phyloP scores from a whole-genome alignment of 106 monocot genomes.

The Gastrodia elata region DNA sequence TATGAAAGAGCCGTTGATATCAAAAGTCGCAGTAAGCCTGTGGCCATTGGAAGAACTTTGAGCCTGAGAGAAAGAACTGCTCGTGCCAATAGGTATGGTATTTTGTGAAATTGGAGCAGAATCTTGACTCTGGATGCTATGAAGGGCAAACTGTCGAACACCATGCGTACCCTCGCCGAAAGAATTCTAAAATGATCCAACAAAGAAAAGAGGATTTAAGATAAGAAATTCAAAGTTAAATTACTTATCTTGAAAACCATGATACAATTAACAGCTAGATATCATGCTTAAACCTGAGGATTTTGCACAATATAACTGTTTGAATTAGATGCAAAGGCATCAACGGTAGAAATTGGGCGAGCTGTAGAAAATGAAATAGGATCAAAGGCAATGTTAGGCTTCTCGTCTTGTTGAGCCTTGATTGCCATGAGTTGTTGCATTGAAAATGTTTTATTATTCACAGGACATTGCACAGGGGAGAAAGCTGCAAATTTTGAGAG shows the following conservation, averaged over 20 bases:
- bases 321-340: not conserved
- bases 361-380: not conserved
- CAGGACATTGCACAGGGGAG: not conserved
- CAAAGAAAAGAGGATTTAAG: not conserved
- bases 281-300: conserved; percentile 3
- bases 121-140: conserved; percentile 11
- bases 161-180: conserved; percentile 2
- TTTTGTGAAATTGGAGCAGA: not conserved
- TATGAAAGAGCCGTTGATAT: conserved; percentile 2
- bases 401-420: not conserved
- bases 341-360: not conserved
- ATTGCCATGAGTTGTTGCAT: not conserved
- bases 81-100: not conserved
- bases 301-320: not conserved
- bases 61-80: conserved; percentile 32
- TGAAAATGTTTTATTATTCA: not conserved
- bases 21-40: conserved; percentile 14
- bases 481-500: not conserved
- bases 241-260: not conserved
- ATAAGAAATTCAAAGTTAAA: not conserved
- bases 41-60: conserved; percentile 21
- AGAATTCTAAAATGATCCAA: not conserved
- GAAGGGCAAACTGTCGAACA: conserved; percentile 16
- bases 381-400: not conserved
- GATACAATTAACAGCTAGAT: not conserved